Evolutionary conservation across 169 alveolate genomes (phyloP).

Genomic region (Cryptosporidium bovis): DNA sequence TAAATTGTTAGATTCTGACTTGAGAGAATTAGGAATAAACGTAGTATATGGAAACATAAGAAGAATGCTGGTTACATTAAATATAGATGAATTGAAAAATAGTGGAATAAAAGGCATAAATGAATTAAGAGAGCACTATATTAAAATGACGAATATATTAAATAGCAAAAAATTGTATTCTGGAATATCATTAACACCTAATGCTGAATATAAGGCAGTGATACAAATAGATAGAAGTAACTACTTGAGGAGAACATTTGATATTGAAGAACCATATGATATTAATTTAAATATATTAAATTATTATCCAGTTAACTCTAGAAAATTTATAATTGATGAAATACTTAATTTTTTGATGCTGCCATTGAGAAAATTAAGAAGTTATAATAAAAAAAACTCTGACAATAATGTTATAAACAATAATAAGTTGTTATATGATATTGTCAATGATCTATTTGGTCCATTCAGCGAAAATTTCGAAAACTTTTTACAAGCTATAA

Average conservation of each 20-base stretch:
- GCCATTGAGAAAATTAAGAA: slow-evolving; percentile 44
- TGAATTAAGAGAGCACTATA: slow-evolving; percentile 14
- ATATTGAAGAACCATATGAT: slow-evolving; percentile 51
- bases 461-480: slow-evolving; percentile 51
- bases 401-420: background rate
- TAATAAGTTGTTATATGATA: background rate
- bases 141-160: slow-evolving; percentile 25
- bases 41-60: slow-evolving; percentile 59
- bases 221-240: slow-evolving; percentile 54
- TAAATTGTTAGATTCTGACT: slow-evolving; percentile 17
- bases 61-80: slow-evolving; percentile 28
- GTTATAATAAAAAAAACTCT: background rate
- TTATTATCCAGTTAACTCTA: slow-evolving; percentile 47
- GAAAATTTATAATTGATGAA: slow-evolving; percentile 34
- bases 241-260: slow-evolving; percentile 56
- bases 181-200: slow-evolving; percentile 50
- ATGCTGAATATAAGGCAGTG: slow-evolving; percentile 51
- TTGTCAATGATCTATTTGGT: slow-evolving; percentile 37
- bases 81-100: slow-evolving; percentile 26
- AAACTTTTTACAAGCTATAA: slow-evolving; percentile 16
- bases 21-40: slow-evolving; percentile 41
- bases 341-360: slow-evolving; percentile 49
- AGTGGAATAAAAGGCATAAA: background rate
- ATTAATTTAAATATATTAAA: slow-evolving; percentile 26
- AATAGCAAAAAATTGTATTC: slow-evolving; percentile 29